Evolutionary conservation across 371 early-diverging fungal genomes (phyloP).

Genomic region (Rhizoclosmatium hyalinum): DNA sequence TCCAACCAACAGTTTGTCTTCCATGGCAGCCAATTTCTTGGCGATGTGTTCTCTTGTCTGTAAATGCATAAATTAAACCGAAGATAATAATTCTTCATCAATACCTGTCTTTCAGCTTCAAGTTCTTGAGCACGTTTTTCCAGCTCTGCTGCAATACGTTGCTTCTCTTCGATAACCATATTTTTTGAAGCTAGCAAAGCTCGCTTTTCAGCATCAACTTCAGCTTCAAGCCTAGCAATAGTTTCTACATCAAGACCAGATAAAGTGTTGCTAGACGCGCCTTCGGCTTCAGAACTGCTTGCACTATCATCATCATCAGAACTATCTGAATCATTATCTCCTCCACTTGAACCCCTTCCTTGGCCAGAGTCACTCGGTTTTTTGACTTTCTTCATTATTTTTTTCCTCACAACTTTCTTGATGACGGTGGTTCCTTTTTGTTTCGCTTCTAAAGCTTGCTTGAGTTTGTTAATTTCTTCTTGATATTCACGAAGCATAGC

Average conservation of each 20-base stretch:
- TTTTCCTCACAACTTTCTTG: conserved; percentile 47
- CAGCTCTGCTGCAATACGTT: conserved; percentile 53
- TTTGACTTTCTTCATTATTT: conserved; percentile 48
- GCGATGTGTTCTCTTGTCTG: conserved; percentile 50
- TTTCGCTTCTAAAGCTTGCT: conserved; percentile 48
- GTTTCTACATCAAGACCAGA: conserved; percentile 50
- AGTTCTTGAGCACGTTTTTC: conserved; percentile 55
- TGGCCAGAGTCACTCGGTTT: conserved; percentile 26
- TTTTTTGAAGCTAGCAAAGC: conserved; percentile 56
- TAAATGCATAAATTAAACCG: background rate
- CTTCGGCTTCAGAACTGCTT: conserved; percentile 24
- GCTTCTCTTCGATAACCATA: conserved; percentile 56
- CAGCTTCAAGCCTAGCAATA: conserved; percentile 48
- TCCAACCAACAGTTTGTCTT: conserved; percentile 62
- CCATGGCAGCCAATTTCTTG: conserved; percentile 54
- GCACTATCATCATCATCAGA: conserved; percentile 16
- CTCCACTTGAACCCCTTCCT: conserved; percentile 17
- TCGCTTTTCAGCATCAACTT: conserved; percentile 55
- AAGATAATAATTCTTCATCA: background rate
- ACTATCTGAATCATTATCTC: conserved; percentile 21
- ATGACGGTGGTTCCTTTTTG: conserved; percentile 54
- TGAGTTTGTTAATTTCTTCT: conserved; percentile 60
- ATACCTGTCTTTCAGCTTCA: conserved; percentile 50
- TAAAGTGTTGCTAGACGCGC: conserved; percentile 31
- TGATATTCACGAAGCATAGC: conserved; percentile 60